Conservation (phyloP, 2,329 filamentous ascomycete species). For the Claviceps quebecensis region DNA sequence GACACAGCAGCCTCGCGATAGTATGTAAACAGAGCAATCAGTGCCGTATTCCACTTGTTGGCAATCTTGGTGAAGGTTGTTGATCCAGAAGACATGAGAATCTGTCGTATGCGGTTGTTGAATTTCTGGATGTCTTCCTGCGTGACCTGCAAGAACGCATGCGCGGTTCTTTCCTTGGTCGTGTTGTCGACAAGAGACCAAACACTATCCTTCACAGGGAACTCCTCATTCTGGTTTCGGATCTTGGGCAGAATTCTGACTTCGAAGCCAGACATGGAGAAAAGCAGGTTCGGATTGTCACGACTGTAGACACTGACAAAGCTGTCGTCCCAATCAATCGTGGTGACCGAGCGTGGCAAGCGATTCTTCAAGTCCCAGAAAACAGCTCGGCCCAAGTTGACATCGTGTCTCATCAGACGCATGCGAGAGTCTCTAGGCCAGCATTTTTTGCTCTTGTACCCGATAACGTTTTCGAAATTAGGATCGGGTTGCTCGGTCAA, state of each 20-base stretch:
- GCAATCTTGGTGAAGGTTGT: constrained; percentile 99
- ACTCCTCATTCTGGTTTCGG: constrained; percentile 89
- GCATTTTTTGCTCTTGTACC: constrained; percentile 98
- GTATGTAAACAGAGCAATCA: constrained; percentile 96
- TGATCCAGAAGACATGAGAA: constrained; percentile 97
- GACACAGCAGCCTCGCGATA: constrained; percentile 96
- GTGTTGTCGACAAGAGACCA: constrained; percentile 96
- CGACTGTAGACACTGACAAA: constrained; percentile 96
- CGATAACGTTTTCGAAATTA: constrained; percentile 98
- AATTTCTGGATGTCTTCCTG: constrained; percentile 98
- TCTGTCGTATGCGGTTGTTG: constrained; percentile 96
- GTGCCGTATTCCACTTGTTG: constrained; percentile 98
- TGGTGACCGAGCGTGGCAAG: constrained; percentile 84
- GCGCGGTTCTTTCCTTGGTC: constrained; percentile 90
- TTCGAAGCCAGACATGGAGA: constrained; percentile 97
- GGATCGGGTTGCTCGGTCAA: constrained; percentile 96
- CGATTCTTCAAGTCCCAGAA: constrained; percentile 99
- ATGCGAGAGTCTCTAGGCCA: constrained; percentile 97
- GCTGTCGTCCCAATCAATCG: constrained; percentile 97
- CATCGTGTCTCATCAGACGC: constrained; percentile 96
- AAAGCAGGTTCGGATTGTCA: constrained; percentile 92
- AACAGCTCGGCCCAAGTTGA: constrained; percentile 90
- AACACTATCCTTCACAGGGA: constrained; percentile 92
- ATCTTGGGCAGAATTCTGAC: constrained; percentile 92
- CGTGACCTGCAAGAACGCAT: constrained; percentile 94